Evolutionary conservation across 306 rosid species (phyloP).

Genomic region (Astragalus membranaceus): DNA sequence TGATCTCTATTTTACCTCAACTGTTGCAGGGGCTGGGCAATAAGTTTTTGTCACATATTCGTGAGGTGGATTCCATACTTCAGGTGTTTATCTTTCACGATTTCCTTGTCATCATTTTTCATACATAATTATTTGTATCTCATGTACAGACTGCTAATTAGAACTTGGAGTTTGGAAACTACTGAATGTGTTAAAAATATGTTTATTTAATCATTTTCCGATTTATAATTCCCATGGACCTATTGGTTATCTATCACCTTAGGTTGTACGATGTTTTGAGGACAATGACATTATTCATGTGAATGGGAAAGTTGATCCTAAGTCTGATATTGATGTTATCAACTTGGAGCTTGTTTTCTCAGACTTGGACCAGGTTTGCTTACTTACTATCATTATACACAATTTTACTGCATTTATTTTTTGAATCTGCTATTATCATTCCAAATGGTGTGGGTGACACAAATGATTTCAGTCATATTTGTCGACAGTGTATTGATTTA

Average conservation of each 20-base stretch:
- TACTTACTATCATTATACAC: slow-evolving; percentile 7
- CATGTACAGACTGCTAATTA: slow-evolving; percentile 4
- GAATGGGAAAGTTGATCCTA: slow-evolving; percentile 88
- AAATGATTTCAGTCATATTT: slow-evolving; percentile 1
- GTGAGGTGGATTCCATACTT: slow-evolving; percentile 95
- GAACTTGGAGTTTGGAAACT: neutral
- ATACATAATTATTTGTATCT: too few species aligned
- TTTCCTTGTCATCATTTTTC: too few species aligned
- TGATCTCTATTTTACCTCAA: slow-evolving; percentile 6
- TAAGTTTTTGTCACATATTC: slow-evolving; percentile 86
- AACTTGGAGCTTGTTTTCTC: slow-evolving; percentile 92
- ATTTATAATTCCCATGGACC: slow-evolving; percentile 14
- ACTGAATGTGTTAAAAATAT: neutral
- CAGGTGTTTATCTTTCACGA: slow-evolving; percentile 72
- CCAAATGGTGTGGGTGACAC: neutral
- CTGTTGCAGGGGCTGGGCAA: slow-evolving; percentile 87
- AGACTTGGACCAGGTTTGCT: slow-evolving; percentile 92
- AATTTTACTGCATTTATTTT: slow-evolving; percentile 7
- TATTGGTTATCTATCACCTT: slow-evolving; percentile 21
- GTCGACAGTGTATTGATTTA: neutral
- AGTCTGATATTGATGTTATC: slow-evolving; percentile 84
- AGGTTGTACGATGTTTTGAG: slow-evolving; percentile 95
- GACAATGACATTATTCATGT: slow-evolving; percentile 94
- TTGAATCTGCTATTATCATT: slow-evolving; percentile 1
- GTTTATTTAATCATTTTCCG: neutral